A percentile compares a stretch with the other conserved stretches of the same genome.
phyloP scores from a whole-genome alignment of 306 rosid genomes.

The Sophora flavescens region DNA sequence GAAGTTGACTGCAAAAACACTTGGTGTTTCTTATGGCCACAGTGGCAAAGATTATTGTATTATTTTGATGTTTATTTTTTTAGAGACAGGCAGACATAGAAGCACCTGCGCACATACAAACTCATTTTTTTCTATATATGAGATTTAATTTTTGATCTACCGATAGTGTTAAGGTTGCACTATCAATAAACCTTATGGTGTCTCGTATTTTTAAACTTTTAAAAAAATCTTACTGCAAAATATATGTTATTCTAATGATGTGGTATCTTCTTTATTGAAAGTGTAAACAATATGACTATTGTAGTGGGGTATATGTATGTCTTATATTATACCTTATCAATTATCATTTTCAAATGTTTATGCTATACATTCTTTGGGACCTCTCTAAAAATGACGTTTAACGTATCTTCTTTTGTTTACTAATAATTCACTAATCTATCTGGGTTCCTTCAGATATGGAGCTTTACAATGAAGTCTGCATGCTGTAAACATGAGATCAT shows the following conservation, averaged over 20 bases:
- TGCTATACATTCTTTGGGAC: slow-evolving; percentile 4
- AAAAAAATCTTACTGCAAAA: background rate
- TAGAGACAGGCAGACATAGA: background rate
- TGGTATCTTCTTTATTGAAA: slow-evolving; percentile 8
- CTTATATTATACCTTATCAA: slow-evolving; percentile 11
- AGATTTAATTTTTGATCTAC: background rate
- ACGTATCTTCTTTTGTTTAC: background rate
- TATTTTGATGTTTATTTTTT: background rate
- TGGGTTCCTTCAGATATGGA: slow-evolving; percentile 69
- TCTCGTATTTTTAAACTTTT: background rate
- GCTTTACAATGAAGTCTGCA: slow-evolving; percentile 75
- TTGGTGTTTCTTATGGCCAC: background rate
- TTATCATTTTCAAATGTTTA: background rate
- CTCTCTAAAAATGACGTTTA: background rate
- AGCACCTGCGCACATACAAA: background rate
- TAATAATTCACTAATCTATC: background rate
- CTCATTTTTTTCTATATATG: background rate
- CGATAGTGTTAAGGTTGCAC: background rate
- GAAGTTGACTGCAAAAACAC: slow-evolving; percentile 10
- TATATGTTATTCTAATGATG: background rate
- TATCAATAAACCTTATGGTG: slow-evolving; percentile 20
- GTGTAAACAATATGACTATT: background rate
- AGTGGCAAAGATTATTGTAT: background rate
- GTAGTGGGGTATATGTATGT: background rate
- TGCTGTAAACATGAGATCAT: slow-evolving; percentile 78